phyloP scores from a whole-genome alignment of 768 basidiomycete genomes.

The Tulasnella sp. region DNA sequence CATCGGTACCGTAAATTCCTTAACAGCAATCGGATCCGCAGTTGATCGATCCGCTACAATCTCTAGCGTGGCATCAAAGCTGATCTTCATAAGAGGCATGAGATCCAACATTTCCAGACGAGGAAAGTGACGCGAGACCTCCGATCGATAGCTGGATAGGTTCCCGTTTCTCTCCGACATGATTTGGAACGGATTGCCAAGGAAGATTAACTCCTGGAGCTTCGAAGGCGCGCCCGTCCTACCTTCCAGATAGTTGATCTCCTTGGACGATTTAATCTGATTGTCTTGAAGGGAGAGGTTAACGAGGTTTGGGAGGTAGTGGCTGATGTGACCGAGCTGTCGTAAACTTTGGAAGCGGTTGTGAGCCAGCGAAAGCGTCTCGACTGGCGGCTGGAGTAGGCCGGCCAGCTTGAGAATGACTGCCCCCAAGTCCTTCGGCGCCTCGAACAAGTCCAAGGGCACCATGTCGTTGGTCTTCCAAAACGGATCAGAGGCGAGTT shows the following conservation, averaged over 20 bases:
- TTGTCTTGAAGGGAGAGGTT: slow-evolving; percentile 78
- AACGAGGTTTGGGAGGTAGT: slow-evolving; percentile 67
- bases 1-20: slow-evolving; percentile 73
- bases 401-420: slow-evolving; percentile 85
- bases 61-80: slow-evolving; percentile 54
- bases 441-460: slow-evolving; percentile 58
- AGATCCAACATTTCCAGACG: slow-evolving; percentile 77
- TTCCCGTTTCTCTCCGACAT: slow-evolving; percentile 45
- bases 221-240: slow-evolving; percentile 43
- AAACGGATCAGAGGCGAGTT: slow-evolving; percentile 66
- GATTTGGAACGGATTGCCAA: slow-evolving; percentile 66
- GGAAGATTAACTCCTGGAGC: slow-evolving; percentile 61
- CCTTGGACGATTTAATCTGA: slow-evolving; percentile 54
- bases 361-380: slow-evolving; percentile 74
- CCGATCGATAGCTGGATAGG: slow-evolving; percentile 62
- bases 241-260: slow-evolving; percentile 53
- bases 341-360: slow-evolving; percentile 55
- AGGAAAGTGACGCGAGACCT: slow-evolving; percentile 40
- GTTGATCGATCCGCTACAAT: not conserved
- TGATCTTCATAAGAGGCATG: slow-evolving; percentile 65
- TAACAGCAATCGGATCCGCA: slow-evolving; percentile 41
- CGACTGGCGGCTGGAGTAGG: slow-evolving; percentile 63
- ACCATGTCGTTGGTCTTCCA: slow-evolving; percentile 59
- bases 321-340: slow-evolving; percentile 49
- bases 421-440: slow-evolving; percentile 42